Evolutionary conservation across 2,329 filamentous ascomycete genomes (phyloP).

Genomic region (Scytalidium lignicola): DNA sequence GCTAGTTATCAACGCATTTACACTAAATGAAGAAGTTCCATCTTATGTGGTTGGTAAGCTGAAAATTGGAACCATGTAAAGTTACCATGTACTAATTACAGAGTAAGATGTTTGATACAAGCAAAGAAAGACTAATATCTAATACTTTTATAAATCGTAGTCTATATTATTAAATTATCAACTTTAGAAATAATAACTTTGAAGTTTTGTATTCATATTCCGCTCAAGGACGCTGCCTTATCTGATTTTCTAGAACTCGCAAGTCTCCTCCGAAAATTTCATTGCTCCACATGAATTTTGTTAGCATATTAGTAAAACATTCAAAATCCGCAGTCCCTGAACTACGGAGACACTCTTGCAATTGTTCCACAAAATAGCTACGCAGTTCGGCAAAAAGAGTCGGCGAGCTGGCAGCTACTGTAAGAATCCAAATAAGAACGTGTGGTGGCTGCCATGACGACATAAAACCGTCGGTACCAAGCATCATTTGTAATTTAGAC

Average conservation of each 20-base stretch:
- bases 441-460: not conserved
- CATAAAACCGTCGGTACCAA: not conserved
- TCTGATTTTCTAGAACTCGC: not conserved
- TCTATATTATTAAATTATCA: too few relatives aligned
- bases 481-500: not conserved
- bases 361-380: not conserved
- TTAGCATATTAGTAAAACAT: not conserved
- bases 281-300: not conserved
- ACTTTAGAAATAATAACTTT: too few relatives aligned
- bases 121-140: too few relatives aligned
- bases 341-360: not conserved
- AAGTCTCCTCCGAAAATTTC: not conserved
- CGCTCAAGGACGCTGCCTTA: not conserved
- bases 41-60: too few relatives aligned
- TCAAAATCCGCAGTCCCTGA: not conserved
- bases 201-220: too few relatives aligned
- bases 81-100: too few relatives aligned
- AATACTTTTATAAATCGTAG: too few relatives aligned
- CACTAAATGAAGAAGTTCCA: too few relatives aligned
- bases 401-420: not conserved
- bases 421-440: not conserved
- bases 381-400: not conserved
- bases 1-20: too few relatives aligned
- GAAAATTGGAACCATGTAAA: too few relatives aligned
- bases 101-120: too few relatives aligned